Base-by-base conservation (phyloP, 2,329 filamentous ascomycete genomes). In the Sphaerulina musiva region DNA sequence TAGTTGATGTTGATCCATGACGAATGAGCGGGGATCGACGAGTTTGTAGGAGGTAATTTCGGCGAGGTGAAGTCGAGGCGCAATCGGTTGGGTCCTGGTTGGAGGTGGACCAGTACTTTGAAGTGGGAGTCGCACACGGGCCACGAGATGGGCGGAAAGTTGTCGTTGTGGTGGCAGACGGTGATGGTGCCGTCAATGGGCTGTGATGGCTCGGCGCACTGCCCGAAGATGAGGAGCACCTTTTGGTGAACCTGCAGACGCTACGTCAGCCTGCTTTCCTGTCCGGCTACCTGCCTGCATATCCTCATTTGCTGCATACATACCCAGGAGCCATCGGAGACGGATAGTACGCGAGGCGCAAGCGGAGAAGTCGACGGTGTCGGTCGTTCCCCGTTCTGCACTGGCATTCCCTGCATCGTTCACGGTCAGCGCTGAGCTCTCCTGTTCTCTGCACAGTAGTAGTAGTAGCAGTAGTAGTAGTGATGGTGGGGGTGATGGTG, bases 121-220 rank as follows among this genome's bases (percentile, higher is more conserved):
- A 96, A 97, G 69, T 91, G 84, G 2, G 88, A 95, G 59, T 89
- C 85, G 68, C 79, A 85, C 9, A 96, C 92, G 1, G 91, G 92
- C 91, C 92, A 97, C 62, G 78, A 80, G 10, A 84, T 87, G 0
- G 87, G 76, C 6, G 92, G 91, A 68, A 96, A 95, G 57, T 76
- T 83, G 69, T 95, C 89, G 70, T 95, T 87, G 62, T 90, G 81
- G 65, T 93, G 87, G 65, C 80, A 85, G 57, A 96, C 80, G 2
- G 84, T 89, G 48, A 97, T 66, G 31, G 75, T 86, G 61, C 93
- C 93, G 67, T 95, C 89, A 56, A 95, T 72, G 49, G 82, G 76
- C 67, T 82, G 81, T 49, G 83, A 78, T 4, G 83, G 76, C 60
- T 95, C 88, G 55, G 87, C 89, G 61, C 95, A 85, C 46, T 87